Evolutionary conservation across 2,329 filamentous ascomycete genomes (phyloP).

Genomic region (Westerdykella ornata): DNA sequence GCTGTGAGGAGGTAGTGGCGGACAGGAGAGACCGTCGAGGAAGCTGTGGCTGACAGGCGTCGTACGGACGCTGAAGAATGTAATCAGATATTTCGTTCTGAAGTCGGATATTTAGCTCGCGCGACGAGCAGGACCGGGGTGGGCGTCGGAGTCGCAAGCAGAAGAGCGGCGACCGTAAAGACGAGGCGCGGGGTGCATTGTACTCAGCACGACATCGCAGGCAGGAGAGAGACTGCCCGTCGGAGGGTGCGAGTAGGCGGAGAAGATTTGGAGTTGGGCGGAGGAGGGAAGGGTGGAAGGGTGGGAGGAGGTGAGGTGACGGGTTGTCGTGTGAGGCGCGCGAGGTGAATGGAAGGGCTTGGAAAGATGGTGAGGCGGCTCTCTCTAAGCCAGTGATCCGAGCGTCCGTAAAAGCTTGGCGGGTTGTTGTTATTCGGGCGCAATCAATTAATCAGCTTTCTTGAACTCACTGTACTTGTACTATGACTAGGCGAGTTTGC

Average conservation of each 20-base stretch:
- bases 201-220: conserved; percentile 33
- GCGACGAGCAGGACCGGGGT: conserved; percentile 17
- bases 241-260: conserved; percentile 1
- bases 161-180: conserved; percentile 9
- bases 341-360: conserved; percentile 11
- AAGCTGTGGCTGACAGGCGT: conserved; percentile 7
- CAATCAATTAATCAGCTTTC: too few relatives aligned
- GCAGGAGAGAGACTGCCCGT: conserved; percentile 24
- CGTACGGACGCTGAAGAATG: conserved; percentile 2
- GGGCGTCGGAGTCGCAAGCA: conserved; percentile 12
- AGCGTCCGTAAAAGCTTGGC: not conserved
- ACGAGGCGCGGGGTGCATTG: conserved; percentile 26
- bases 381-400: not conserved
- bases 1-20: conserved; percentile 25
- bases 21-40: conserved; percentile 3
- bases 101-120: conserved; percentile 24
- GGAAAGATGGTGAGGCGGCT: conserved; percentile 10
- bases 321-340: conserved; percentile 1
- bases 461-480: too few relatives aligned
- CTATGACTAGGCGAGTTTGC: too few relatives aligned
- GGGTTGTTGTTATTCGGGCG: not conserved
- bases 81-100: conserved; percentile 22
- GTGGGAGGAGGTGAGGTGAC: conserved; percentile 6
- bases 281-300: conserved; percentile 3
- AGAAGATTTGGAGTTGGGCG: not conserved